Base-by-base conservation (phyloP, 2,329 filamentous ascomycete genomes). In the Calonectria leucothoes region DNA sequence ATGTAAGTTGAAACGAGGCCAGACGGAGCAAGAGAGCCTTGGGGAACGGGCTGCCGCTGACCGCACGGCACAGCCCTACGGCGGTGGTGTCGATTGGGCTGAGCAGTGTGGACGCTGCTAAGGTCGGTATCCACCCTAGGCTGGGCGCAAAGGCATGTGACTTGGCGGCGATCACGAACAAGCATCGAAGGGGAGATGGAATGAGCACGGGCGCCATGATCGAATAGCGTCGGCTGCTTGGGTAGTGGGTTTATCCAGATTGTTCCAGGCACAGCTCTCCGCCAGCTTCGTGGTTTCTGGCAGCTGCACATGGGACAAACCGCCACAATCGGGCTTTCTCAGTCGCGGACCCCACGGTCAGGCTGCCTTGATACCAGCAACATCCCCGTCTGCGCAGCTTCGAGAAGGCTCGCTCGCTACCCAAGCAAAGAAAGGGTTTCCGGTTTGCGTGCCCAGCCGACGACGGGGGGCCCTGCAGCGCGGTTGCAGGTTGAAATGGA, bases 321-420 rank as follows among this genome's bases (percentile, higher is more conserved):
- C 67, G 67, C 67, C 68, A 73, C 75, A 64, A 66, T 79, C 69
- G 48, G 78, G 78, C 75, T 77, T 70, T 66, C 70, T 57, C 29
- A 49, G 69, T 73, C 69, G 71, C 27, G 49, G 64, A 55, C 59
- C 68, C 72, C 70, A 70, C 59, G 67, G 57, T 76, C 66, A 35
- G 75, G 75, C 71, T 74, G 52, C 68, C 64, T 74, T 64, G 59
- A 75, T 66, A 49, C 70, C 69, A 69, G 73, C 73, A 61, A 66
- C 63, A 76, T 74, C 66, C 73, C 73, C 67, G 74, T 69, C 35
- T 8, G 29, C 59, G 25, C 52, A 55, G 52, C 42, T 45, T 63
- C 23, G 35, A 37, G 35, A 67, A 66, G 55, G 55, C 55, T 61
- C 52, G 35, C 55, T 61, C 52, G 70, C 48, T 71, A 66, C 72